phyloP scores from a whole-genome alignment of 2,329 filamentous ascomycete species.

The Paraconiothyrium sp. region DNA sequence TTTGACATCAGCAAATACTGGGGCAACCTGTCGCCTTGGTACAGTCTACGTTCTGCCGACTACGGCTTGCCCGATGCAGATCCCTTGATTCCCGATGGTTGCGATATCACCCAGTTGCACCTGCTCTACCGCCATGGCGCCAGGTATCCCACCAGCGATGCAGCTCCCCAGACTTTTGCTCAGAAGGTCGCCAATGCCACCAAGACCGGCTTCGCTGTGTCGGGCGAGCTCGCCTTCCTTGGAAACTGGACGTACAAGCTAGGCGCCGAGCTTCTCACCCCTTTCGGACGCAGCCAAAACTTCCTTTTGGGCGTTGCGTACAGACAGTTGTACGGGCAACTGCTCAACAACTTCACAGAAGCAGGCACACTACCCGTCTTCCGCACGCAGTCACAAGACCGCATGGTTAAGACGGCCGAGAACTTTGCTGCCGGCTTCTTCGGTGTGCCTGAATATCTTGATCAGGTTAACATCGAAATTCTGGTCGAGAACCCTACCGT shows the following conservation, averaged over 20 bases:
- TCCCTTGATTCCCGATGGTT: constrained; percentile 38
- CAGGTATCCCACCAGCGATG: constrained; percentile 40
- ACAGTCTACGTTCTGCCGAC: constrained; percentile 38
- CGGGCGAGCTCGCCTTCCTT: constrained; percentile 39
- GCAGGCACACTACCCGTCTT: constrained; percentile 51
- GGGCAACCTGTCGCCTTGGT: constrained; percentile 44
- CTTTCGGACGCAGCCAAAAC: constrained; percentile 47
- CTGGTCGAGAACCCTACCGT: constrained; percentile 36
- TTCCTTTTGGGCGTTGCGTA: constrained; percentile 54
- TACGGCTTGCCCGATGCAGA: constrained; percentile 39
- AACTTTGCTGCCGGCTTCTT: constrained; percentile 47
- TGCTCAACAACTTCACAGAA: constrained; percentile 57
- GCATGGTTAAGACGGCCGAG: constrained; percentile 45
- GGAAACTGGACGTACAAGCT: constrained; percentile 41
- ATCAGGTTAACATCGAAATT: constrained; percentile 42
- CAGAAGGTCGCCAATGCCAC: constrained; percentile 39
- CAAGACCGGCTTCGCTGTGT: constrained; percentile 34
- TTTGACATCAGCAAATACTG: constrained; percentile 44
- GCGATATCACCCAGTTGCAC: constrained; percentile 40
- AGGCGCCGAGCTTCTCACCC: constrained; percentile 42
- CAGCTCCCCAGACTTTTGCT: constrained; percentile 36
- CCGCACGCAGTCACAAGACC: constrained; percentile 41
- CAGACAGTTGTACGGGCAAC: constrained; percentile 54
- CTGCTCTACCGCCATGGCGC: constrained; percentile 43
- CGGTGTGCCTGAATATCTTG: constrained; percentile 41